These are phyloP conservation scores for grape (Vitis vinifera) DNA, from an alignment of 164 flowering plant genomes.

Conservation along the genomic window ASM3070453v1 NC_081808.1:2993501-2994000, in stretches of 20 bases:
- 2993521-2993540: slow-evolving; percentile 62
- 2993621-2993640: slow-evolving; percentile 66
- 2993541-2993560: slow-evolving; percentile 58
- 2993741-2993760: slow-evolving; percentile 80
- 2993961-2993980: slow-evolving; percentile 78
- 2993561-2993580: slow-evolving; percentile 74
- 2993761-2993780: slow-evolving; percentile 94
- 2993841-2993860: slow-evolving; percentile 55
- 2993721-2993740: slow-evolving; percentile 86
- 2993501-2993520: slow-evolving; percentile 55
- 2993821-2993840: slow-evolving; percentile 48
- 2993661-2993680: slow-evolving; percentile 77
- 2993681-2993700: slow-evolving; percentile 55
- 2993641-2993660: slow-evolving; percentile 80
- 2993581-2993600: slow-evolving; percentile 78
- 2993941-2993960: slow-evolving; percentile 79
- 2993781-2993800: slow-evolving; percentile 70
- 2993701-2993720: slow-evolving; percentile 79
- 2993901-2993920: slow-evolving; percentile 38
- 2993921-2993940: slow-evolving; percentile 63
- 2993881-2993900: slow-evolving; percentile 73
- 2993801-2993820: slow-evolving; percentile 58
- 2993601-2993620: slow-evolving; percentile 65
- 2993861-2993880: slow-evolving; percentile 60
- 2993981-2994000: slow-evolving; percentile 54